Conservation (phyloP, 768 basidiomycete genomes). For the Plicaturopsis crispa region DNA sequence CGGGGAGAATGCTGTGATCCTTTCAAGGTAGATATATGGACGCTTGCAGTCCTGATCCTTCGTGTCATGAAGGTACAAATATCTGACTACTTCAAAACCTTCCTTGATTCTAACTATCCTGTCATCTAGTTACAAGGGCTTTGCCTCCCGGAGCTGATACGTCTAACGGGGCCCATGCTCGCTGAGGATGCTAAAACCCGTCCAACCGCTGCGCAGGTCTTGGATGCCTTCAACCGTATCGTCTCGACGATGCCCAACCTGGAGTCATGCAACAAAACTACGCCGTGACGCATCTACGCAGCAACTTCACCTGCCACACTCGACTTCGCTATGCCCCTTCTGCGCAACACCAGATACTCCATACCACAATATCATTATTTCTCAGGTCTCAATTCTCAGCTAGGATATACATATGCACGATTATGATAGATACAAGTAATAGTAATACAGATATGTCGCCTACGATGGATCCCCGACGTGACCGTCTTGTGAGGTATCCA, state of each 20-base stretch:
- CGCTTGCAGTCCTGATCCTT: conserved; percentile 55
- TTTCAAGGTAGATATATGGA: conserved; percentile 72
- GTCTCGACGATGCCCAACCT: conserved; percentile 2
- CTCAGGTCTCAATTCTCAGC: not conserved
- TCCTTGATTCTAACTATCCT: no score
- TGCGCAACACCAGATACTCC: no score
- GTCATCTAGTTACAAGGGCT: conserved; percentile 47
- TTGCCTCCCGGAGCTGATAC: conserved; percentile 51
- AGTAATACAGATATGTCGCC: no score
- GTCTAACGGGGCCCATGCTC: conserved; percentile 55
- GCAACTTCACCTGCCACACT: no score
- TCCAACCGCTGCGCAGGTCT: conserved; percentile 39
- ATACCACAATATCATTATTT: not conserved
- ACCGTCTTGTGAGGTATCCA: conserved; percentile 1
- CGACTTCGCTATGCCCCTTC: no score
- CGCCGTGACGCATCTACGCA: conserved; percentile 5
- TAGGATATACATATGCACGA: not conserved
- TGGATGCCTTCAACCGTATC: conserved; percentile 45
- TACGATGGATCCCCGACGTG: no score
- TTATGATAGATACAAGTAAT: no score
- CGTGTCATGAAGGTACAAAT: conserved; percentile 58
- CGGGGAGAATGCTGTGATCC: conserved; percentile 41
- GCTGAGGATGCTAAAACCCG: conserved; percentile 39
- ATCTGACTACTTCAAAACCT: no score
- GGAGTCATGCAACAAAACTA: no score